Percentiles rank a stretch among this genome's conserved stretches.
phyloP scores from a whole-genome alignment of 768 basidiomycete genomes.

The Multifurca ochricompacta region DNA sequence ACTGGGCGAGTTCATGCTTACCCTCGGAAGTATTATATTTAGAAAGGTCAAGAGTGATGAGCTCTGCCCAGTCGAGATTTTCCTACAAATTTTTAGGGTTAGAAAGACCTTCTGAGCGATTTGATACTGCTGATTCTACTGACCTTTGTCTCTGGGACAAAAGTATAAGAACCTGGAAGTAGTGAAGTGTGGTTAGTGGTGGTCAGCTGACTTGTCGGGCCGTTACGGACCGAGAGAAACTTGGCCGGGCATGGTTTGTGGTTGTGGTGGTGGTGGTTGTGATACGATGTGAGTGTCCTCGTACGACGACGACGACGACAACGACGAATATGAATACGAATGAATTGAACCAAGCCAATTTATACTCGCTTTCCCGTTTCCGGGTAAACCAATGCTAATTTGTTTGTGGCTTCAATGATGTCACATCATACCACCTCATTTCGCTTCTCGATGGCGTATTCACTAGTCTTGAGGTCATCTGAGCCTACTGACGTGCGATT shows the following conservation, averaged over 20 bases:
- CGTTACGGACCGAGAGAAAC: background rate
- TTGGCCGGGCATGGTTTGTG: background rate
- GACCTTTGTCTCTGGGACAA: conserved; percentile 33
- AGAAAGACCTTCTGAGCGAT: conserved; percentile 15
- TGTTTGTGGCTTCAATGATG: background rate
- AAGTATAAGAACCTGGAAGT: conserved; percentile 29
- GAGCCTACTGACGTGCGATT: background rate
- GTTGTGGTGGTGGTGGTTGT: too few species aligned
- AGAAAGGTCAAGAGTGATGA: conserved; percentile 39
- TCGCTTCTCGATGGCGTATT: background rate
- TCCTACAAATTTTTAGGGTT: conserved; percentile 26
- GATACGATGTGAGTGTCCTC: too few species aligned
- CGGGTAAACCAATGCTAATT: too few species aligned
- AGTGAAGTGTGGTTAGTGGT: too few species aligned
- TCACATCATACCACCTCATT: background rate
- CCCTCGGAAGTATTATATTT: conserved; percentile 35
- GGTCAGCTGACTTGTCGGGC: background rate
- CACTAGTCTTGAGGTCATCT: background rate
- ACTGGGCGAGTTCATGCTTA: conserved; percentile 34
- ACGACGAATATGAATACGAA: too few species aligned
- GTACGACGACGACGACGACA: too few species aligned
- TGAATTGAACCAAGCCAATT: too few species aligned
- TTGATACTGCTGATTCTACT: background rate
- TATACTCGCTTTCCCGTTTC: too few species aligned
- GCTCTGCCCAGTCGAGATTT: conserved; percentile 43